phyloP scores from a whole-genome alignment of 768 basidiomycete genomes.

The Psilocybe tampanensis region DNA sequence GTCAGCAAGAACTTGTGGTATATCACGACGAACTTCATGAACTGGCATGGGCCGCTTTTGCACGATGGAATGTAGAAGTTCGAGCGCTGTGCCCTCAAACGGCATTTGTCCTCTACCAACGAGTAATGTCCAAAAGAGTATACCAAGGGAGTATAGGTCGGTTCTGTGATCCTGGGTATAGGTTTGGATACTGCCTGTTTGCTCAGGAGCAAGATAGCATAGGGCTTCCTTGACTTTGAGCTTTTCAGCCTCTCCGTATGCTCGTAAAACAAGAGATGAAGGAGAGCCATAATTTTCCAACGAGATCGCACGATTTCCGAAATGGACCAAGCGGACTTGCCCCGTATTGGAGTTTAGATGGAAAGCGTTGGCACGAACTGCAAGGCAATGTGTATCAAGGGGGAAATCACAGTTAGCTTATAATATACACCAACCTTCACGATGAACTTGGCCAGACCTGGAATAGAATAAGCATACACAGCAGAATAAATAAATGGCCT shows the following conservation, averaged over 20 bases:
- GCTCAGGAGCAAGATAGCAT: conserved; percentile 76
- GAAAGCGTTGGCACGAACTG: conserved; percentile 77
- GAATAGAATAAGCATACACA: conserved; percentile 8
- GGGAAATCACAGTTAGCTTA: neutral
- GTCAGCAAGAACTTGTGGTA: conserved; percentile 68
- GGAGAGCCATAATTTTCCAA: conserved; percentile 74
- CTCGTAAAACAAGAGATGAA: conserved; percentile 64
- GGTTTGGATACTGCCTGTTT: conserved; percentile 74
- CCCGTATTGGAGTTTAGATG: conserved; percentile 73
- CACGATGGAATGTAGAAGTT: conserved; percentile 70
- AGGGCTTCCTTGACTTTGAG: conserved; percentile 75
- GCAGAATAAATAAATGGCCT: conserved; percentile 9
- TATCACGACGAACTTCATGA: conserved; percentile 72
- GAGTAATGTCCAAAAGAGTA: conserved; percentile 75
- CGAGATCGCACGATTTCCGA: conserved; percentile 74
- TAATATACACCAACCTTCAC: conserved; percentile 52
- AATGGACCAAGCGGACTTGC: conserved; percentile 71
- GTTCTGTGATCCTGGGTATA: conserved; percentile 74
- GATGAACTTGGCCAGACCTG: conserved; percentile 62
- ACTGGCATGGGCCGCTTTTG: conserved; percentile 77
- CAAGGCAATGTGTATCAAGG: neutral
- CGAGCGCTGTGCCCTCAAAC: conserved; percentile 61
- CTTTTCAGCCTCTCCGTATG: conserved; percentile 63
- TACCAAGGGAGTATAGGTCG: conserved; percentile 74
- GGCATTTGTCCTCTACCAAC: conserved; percentile 69